Conservation (phyloP, 2,329 filamentous ascomycete genomes). For the Trichoderma sp. region DNA sequence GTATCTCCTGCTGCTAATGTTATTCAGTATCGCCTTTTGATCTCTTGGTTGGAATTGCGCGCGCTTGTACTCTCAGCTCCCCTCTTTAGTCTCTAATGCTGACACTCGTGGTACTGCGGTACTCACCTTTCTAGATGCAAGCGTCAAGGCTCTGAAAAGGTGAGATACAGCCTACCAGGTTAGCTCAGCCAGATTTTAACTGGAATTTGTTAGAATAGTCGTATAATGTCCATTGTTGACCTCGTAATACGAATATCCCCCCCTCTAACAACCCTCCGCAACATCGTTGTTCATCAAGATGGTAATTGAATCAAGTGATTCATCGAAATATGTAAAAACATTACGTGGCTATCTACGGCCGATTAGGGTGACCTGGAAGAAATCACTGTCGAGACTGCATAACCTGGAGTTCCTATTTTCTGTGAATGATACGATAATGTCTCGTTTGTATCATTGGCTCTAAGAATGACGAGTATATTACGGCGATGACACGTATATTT, state of each 20-base stretch:
- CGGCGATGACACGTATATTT: background rate
- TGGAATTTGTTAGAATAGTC: background rate
- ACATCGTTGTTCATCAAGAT: background rate
- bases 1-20: background rate
- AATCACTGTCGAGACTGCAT: background rate
- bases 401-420: background rate
- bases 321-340: background rate
- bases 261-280: background rate
- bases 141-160: background rate
- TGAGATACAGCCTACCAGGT: background rate
- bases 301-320: background rate
- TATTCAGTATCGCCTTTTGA: background rate
- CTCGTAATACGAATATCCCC: background rate
- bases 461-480: background rate
- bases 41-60: background rate
- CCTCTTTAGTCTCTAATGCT: background rate
- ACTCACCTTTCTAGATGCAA: background rate
- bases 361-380: background rate
- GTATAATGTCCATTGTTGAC: background rate
- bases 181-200: background rate
- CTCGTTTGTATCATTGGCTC: background rate
- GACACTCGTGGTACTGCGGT: background rate
- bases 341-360: background rate
- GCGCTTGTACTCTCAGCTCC: background rate
- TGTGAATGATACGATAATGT: background rate